Base-by-base conservation (phyloP, 495 filamentous ascomycete species). In the Penicillium pulvis region DNA sequence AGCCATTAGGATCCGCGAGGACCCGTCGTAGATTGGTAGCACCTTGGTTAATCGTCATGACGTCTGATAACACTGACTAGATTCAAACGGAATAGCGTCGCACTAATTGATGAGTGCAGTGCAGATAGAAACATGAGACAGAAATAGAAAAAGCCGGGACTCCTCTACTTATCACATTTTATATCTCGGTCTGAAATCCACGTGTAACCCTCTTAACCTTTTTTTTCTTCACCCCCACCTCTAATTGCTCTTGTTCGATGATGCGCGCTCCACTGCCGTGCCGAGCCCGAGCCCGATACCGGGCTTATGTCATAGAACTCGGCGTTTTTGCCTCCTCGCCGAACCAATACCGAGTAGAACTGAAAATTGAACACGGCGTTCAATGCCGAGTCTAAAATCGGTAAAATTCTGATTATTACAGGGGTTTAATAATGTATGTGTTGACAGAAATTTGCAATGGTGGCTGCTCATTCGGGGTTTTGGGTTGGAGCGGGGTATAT, bases 21-120 rank as follows among this genome's bases (percentile, higher is more conserved):
- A 57, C 54, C 35, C 61, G 58, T 30, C 73, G 68, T 24, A 76
- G 60, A 41, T 49, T 69, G 31, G 68, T 71, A 36, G 71, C 70
- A 45, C 67, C 70, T 19, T 70, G 60, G 24, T 56, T 48, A n/a
- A 75, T 56, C 44, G 63, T 61, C 72, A 75, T 74, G 51, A 56
- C 61, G 56, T 47, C 23, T 57, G 31, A 54, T 57, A 39, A 23
- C 20, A 23, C 20, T 23, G 2, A 23, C 20, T 23, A 23, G 23
- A 52, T 20, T 11, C 36, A 12, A 28, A 31, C 36, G 10, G 9
- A 55, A 47, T 26, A 41, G 14, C 9, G 33, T 23, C 12, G 6
- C 12, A 3, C 12, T 36, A 10, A 36, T 17, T 17, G 20, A 23
- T 23, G 20, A 23, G 4, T 16, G 39, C 16, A 17, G 39, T n/a